phyloP scores from a whole-genome alignment of 192 early-diverging fungal genomes.

The Pecoramyces ruminantium region DNA sequence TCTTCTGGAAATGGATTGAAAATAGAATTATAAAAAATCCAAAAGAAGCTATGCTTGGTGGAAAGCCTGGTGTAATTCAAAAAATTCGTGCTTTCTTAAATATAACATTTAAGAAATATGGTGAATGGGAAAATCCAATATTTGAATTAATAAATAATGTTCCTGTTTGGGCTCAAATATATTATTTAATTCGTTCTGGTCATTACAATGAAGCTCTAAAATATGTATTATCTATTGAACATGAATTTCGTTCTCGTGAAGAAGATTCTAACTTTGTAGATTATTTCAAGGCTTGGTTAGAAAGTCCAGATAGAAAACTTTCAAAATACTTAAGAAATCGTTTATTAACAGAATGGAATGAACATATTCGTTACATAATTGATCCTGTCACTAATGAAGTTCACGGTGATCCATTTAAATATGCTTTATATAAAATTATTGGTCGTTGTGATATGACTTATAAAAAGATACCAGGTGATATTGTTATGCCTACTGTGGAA shows the following conservation, averaged over 20 bases:
- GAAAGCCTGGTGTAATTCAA: neutral
- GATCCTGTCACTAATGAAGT: conserved; percentile 1
- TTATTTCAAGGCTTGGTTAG: conserved; percentile 49
- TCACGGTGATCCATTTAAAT: conserved; percentile 76
- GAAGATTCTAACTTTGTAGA: conserved; percentile 45
- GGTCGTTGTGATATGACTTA: conserved; percentile 67
- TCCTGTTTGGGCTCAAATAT: conserved; percentile 80
- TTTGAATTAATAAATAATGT: conserved; percentile 26
- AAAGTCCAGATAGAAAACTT: conserved; percentile 18
- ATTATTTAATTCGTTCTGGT: conserved; percentile 61
- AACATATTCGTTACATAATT: conserved; percentile 18
- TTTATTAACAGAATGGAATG: conserved; percentile 39
- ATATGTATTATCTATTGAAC: conserved; percentile 20
- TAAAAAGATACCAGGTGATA: conserved; percentile 31
- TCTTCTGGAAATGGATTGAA: neutral
- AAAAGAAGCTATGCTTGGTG: neutral
- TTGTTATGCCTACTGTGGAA: conserved; percentile 59
- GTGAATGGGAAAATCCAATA: conserved; percentile 12
- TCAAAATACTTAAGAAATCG: conserved; percentile 25
- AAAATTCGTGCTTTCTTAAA: conserved; percentile 56
- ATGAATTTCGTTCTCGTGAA: conserved; percentile 11
- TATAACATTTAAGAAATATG: conserved; percentile 42
- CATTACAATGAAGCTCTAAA: conserved; percentile 42
- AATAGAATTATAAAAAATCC: neutral
- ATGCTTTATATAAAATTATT: conserved; percentile 72